These are phyloP conservation scores for Gaultheria prostrata DNA, from an alignment of 148 eudicot species.

Conservation along the genomic window DNA sequence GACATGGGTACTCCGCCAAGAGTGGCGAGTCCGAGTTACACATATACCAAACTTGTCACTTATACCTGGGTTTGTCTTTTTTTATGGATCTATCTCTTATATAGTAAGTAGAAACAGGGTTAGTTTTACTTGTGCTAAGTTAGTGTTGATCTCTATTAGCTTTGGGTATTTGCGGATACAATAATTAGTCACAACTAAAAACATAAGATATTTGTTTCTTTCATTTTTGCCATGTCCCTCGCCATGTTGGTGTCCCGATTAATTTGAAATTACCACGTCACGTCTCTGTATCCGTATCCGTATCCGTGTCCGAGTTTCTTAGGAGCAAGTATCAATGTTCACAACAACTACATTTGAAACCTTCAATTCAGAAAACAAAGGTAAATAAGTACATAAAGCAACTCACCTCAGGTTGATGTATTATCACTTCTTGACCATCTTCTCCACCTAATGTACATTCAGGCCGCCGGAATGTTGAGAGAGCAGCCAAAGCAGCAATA, in stretches of 20 bases:
- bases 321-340: not conserved
- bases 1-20: no score
- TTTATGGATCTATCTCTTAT: not conserved
- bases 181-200: not conserved
- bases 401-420: slow-evolving; percentile 73
- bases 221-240: not conserved
- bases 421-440: slow-evolving; percentile 68
- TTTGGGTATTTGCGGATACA: not conserved
- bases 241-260: not conserved
- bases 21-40: no score
- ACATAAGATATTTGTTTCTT: not conserved
- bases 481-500: slow-evolving; percentile 92
- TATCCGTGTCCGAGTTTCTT: not conserved
- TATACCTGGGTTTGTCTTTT: not conserved
- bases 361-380: not conserved
- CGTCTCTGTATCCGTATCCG: not conserved
- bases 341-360: not conserved
- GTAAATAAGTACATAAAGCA: not conserved
- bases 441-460: slow-evolving; percentile 82
- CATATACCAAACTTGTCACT: not conserved
- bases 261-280: not conserved
- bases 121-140: not conserved
- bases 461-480: slow-evolving; percentile 81
- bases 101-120: not conserved
- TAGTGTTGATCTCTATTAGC: not conserved